Evolutionary conservation across 2,329 filamentous ascomycete genomes (phyloP).

Genomic region (Ophiostoma quercus): DNA sequence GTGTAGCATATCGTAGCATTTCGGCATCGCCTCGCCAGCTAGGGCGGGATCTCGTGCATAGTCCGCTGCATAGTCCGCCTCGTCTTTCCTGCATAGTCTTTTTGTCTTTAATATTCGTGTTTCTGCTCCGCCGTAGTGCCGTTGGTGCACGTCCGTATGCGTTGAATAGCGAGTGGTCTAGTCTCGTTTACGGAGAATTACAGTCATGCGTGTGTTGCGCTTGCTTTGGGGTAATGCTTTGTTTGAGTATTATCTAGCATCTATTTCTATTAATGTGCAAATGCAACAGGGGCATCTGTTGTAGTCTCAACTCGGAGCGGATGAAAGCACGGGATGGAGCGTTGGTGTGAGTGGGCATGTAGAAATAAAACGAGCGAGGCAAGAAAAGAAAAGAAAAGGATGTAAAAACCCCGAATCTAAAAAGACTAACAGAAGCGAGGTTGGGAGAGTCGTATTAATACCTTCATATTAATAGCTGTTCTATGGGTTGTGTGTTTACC

Average conservation of each 20-base stretch:
- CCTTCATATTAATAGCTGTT: neutral
- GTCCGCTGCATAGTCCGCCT: neutral
- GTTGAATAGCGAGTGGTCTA: neutral
- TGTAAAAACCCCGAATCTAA: too few relatives aligned
- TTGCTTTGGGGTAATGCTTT: neutral
- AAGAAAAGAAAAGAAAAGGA: neutral
- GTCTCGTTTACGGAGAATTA: too few relatives aligned
- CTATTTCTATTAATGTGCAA: neutral
- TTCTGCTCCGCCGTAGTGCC: neutral
- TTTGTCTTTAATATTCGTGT: too few relatives aligned
- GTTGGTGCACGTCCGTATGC: neutral
- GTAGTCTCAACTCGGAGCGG: neutral
- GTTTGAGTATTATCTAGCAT: neutral
- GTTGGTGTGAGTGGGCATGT: neutral
- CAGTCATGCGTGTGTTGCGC: too few relatives aligned
- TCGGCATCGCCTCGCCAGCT: constrained; percentile 3
- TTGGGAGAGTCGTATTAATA: neutral
- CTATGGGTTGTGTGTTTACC: neutral
- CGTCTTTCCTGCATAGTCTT: neutral
- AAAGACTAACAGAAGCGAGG: neutral
- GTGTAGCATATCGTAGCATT: constrained; percentile 11
- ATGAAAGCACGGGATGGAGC: neutral
- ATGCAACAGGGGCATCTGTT: neutral
- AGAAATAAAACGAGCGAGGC: neutral
- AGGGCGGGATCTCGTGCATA: constrained; percentile 5